Base-by-base conservation (phyloP, 371 early-diverging fungal genomes). In the Globomyces sp. region DNA sequence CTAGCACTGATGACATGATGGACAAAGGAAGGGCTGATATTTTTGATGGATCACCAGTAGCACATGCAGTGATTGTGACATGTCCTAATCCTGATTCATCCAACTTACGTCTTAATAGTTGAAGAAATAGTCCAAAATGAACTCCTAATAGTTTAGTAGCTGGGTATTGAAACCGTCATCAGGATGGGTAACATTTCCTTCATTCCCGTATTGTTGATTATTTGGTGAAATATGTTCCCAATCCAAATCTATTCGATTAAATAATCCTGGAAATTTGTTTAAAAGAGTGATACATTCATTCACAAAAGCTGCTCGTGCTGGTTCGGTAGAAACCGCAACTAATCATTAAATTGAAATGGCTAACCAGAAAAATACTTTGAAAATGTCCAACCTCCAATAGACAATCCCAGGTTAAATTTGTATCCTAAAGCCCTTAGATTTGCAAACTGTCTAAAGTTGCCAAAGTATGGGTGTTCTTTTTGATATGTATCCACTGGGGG, bases 321-420 rank as follows among this genome's bases (percentile, higher is more conserved):
- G 80, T 4, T 71, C 73, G 0, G 87, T 73, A 0, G 85, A 84
- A 48, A 93, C 90, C 0, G 79, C 79, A 1, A 69, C 24, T 24
- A 24, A 24, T 24, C 24, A 24, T 24, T 24, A 24, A 24, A 24
- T 24, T 24, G 24, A 24, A 24, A 24, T 24, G 24, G 24, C 24
- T 24, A 24, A 24, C 24, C 67, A 3, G 91, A 88, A 74, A 96
- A 96, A 63, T 88, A 82, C 57, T 87, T 89, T 1, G 91, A 90
- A 86, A 86, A 88, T 2, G 90, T 87, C 93, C 93, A 93, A 1
- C 96, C 95, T 24, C 95, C 96, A 46, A 94, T 84, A 57, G 69
- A 68, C 36, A 80, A 42, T n/a, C 79, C 78, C 1, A 81, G 41
- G 34, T 72, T 71, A 60, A 78, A 77, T 53, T 44, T n/a, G 36